phyloP scores from a whole-genome alignment of 306 rosid species.

The Hippophae gyantsensis region DNA sequence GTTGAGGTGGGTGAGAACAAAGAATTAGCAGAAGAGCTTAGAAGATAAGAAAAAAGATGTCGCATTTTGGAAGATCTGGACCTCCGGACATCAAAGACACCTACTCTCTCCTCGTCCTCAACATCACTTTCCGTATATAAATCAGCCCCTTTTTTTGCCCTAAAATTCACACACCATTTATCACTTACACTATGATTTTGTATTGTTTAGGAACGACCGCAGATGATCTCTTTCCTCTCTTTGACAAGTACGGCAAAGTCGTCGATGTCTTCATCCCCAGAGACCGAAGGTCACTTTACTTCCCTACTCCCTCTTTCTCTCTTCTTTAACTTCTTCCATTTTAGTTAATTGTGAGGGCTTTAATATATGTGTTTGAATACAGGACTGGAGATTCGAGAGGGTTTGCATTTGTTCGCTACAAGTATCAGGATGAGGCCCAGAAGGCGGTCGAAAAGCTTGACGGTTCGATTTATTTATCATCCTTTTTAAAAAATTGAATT shows the following conservation, averaged over 20 bases:
- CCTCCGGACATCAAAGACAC: conserved; percentile 81
- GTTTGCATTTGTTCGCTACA: conserved; percentile 64
- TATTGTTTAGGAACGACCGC: conserved; percentile 48
- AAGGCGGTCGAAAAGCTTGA: conserved; percentile 67
- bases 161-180: not conserved
- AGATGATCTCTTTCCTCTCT: conserved; percentile 64
- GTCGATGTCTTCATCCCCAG: conserved; percentile 70
- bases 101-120: conserved; percentile 72
- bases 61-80: conserved; percentile 75
- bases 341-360: not conserved
- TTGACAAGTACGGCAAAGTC: conserved; percentile 69
- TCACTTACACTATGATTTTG: not conserved
- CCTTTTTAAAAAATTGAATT: not conserved
- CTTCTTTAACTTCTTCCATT: not conserved
- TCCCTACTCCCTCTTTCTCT: not conserved
- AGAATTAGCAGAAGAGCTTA: too few relatives aligned
- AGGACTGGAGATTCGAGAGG: conserved; percentile 68
- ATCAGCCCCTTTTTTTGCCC: not conserved
- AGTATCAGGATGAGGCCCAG: conserved; percentile 66
- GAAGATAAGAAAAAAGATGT: conserved; percentile 24
- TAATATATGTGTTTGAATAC: not conserved
- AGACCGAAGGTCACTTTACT: conserved; percentile 41
- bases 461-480: conserved; percentile 20
- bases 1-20: too few relatives aligned
- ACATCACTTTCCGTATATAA: conserved; percentile 55